Percentiles rank a stretch among this genome's conserved stretches.
Evolutionary conservation across 2,329 filamentous ascomycete genomes (phyloP).

Genomic region (Colletotrichum sp.): DNA sequence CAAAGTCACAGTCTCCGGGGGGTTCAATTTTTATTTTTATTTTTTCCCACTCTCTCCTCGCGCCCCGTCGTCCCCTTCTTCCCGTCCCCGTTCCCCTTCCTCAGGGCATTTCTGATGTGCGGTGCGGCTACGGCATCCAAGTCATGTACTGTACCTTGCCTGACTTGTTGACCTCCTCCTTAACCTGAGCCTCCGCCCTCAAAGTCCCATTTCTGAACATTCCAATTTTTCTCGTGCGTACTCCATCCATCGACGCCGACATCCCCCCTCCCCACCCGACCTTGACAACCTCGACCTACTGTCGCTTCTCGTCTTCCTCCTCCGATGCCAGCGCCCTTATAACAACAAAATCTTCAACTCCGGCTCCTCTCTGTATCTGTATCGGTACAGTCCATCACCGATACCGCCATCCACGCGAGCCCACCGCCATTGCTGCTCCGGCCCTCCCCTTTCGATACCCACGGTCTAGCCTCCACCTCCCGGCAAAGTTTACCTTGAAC

Average conservation of each 20-base stretch:
- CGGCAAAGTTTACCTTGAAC: background rate
- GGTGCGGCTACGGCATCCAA: background rate
- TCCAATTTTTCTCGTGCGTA: constrained; percentile 14
- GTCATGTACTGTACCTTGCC: background rate
- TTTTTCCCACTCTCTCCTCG: background rate
- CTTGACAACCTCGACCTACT: background rate
- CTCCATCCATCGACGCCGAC: background rate
- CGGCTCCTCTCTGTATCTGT: background rate
- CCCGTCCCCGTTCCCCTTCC: background rate
- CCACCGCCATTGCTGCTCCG: background rate
- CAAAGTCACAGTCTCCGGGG: background rate
- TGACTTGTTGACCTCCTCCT: background rate
- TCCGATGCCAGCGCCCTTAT: background rate
- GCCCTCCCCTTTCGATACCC: background rate
- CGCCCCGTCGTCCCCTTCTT: background rate
- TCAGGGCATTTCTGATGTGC: background rate
- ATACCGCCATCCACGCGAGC: background rate
- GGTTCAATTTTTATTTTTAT: background rate
- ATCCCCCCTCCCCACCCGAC: background rate
- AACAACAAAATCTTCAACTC: background rate
- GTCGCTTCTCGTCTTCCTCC: background rate
- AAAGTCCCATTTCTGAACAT: constrained; percentile 8
- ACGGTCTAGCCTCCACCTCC: background rate
- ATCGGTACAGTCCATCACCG: background rate
- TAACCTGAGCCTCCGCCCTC: background rate